phyloP scores from a whole-genome alignment of 164 flowering plant genomes.

The Aristolochia californica region DNA sequence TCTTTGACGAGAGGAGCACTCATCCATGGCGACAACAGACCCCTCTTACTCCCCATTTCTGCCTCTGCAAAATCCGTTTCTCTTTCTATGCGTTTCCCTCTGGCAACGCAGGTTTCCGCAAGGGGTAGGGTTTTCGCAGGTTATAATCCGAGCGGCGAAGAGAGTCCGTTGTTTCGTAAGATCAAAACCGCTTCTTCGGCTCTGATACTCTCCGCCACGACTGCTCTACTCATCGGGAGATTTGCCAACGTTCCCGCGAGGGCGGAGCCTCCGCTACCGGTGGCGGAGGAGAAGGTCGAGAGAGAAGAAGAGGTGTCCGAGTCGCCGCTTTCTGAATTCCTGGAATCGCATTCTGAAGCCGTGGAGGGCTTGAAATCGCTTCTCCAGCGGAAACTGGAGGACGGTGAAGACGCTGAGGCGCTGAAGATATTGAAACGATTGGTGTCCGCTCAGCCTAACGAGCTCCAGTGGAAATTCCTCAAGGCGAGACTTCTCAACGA shows the following conservation, averaged over 20 bases:
- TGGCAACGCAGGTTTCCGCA: not conserved
- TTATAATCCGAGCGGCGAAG: not conserved
- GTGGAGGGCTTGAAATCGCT: conserved; percentile 39
- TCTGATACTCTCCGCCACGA: conserved; percentile 26
- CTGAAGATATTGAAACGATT: conserved; percentile 33
- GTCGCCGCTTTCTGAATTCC: conserved; percentile 36
- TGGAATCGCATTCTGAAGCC: conserved; percentile 40
- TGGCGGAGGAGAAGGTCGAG: conserved; percentile 8
- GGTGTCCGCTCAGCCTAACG: conserved; percentile 42
- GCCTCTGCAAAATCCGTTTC: conserved; percentile 1
- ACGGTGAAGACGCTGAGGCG: conserved; percentile 60
- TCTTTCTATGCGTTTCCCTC: conserved; percentile 3
- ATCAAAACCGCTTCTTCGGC: conserved; percentile 24
- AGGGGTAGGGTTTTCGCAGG: conserved; percentile 4
- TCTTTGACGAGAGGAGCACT: conserved; percentile 12
- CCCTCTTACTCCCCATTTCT: not conserved
- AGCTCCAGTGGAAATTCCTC: conserved; percentile 56
- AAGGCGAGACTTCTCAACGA: conserved; percentile 51
- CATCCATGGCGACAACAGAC: conserved; percentile 2
- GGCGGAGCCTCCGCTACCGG: conserved; percentile 28
- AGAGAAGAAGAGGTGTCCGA: conserved; percentile 12
- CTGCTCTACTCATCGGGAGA: conserved; percentile 20
- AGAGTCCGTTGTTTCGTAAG: conserved; percentile 4
- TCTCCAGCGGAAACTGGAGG: conserved; percentile 50
- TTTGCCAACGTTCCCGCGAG: conserved; percentile 24